Evolutionary conservation across 2,329 filamentous ascomycete species (phyloP), one percentile per base, ranked within the genome.

Genomic region (Colletotrichum tofieldiae): DNA sequence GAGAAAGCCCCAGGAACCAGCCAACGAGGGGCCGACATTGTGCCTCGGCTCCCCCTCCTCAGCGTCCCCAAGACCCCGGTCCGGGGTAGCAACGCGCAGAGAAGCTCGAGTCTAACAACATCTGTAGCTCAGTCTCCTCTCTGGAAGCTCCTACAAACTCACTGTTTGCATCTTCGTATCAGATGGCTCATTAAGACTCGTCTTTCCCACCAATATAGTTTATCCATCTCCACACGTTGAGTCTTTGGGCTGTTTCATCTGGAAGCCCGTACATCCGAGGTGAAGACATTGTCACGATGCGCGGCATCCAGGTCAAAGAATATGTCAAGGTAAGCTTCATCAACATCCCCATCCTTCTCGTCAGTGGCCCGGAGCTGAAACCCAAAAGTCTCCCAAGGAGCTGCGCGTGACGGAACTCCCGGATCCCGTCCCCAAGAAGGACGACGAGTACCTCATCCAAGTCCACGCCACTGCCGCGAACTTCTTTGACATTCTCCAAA

Each of bases 401-500:
- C 93, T 98, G 81, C 88, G 86, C 73, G 93, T 97, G 75, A 88
- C 90, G 23, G 87, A 90, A 29, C 88, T 98, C 18, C 91, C 94
- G 23, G 93, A 95, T 65, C 95, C 94, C 0, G 84, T 85, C 1
- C 94, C 95, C 1, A 86, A 87, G 11, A 83, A 90, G 41, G 86
- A 93, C 79, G 85, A 93, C 79, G 91, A 98, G 84, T 98, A 98
- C 81, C 87, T 97, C 75, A 93, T 98, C 80, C 89, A 92, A 79
- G 93, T 98, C 78, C 93, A 94, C 82, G 94, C 96, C 58, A 89
- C 93, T 0, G 96, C 94, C 26, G 94, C 94, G 78, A 98, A 98
- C 85, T 98, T 98, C 89, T 98, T 98, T 86, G 96, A 98, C 81
- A 93, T 98, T 70, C 90, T 98, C 66, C 96, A 98, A 80, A 94